Evolutionary conservation across 768 basidiomycete genomes (phyloP).

Genomic region (Amanita exitialis): DNA sequence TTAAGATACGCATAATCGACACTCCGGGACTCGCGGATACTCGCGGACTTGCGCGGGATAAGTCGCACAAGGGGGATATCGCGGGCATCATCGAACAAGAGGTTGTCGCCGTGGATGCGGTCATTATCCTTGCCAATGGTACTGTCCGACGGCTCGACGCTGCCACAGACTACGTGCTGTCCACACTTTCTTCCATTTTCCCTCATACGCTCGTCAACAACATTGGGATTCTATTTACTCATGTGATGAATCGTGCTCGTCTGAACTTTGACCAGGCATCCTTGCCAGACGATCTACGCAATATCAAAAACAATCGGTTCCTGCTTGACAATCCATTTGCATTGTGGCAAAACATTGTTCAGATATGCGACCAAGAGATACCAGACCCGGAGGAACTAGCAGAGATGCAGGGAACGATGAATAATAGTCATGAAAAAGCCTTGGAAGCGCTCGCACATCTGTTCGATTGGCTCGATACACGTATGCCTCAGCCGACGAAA

Average conservation of each 20-base stretch:
- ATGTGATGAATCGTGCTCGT: slow-evolving; percentile 10
- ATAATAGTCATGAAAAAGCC: slow-evolving; percentile 5
- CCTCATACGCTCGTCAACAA: slow-evolving; percentile 15
- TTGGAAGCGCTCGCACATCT: slow-evolving; percentile 7
- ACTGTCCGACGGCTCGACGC: slow-evolving; percentile 13
- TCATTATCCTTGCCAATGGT: slow-evolving; percentile 19
- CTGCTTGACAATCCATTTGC: slow-evolving; percentile 10
- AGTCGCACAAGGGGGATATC: slow-evolving; percentile 14
- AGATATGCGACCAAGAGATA: background rate
- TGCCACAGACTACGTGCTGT: slow-evolving; percentile 16
- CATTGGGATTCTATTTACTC: slow-evolving; percentile 18
- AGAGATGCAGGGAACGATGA: background rate
- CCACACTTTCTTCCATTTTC: slow-evolving; percentile 14
- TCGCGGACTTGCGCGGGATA: slow-evolving; percentile 16
- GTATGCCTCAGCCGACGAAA: slow-evolving; percentile 10
- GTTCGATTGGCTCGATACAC: slow-evolving; percentile 11
- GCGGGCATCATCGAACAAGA: slow-evolving; percentile 13
- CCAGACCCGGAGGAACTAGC: background rate
- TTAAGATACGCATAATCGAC: slow-evolving; percentile 15
- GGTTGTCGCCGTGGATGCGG: slow-evolving; percentile 13
- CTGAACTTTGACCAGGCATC: slow-evolving; percentile 14
- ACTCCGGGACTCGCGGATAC: slow-evolving; percentile 20
- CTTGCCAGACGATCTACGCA: slow-evolving; percentile 8
- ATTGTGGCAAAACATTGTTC: slow-evolving; percentile 5
- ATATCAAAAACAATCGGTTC: background rate